A percentile compares a stretch with the other conserved stretches of the same genome.
These are phyloP conservation scores for Pinus taeda DNA, from an alignment of 75 land plant genomes.

Conservation along the genomic window DNA sequence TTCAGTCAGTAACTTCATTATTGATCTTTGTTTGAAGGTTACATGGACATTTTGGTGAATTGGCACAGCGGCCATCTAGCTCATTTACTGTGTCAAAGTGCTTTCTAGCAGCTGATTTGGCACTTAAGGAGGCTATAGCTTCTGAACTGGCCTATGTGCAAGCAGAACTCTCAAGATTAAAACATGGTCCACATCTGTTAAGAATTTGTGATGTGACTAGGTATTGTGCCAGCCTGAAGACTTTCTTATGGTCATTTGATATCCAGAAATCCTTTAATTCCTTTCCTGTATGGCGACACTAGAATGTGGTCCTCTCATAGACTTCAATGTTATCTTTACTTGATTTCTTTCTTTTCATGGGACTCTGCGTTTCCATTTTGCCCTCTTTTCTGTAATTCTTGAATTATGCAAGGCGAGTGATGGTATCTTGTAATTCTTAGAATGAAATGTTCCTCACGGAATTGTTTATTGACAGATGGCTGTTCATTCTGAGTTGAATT, in stretches of 20 bases:
- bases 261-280: not conserved
- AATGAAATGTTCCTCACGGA: not conserved
- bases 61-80: slow-evolving; percentile 56
- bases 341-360: not conserved
- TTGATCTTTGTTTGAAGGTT: slow-evolving; percentile 42
- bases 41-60: slow-evolving; percentile 77
- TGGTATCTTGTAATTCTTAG: not conserved
- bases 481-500: not conserved
- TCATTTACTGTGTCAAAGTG: slow-evolving; percentile 86
- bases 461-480: not conserved
- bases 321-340: not conserved
- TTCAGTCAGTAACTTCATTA: not conserved
- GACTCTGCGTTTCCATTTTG: not conserved
- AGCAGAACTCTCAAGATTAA: slow-evolving; percentile 75
- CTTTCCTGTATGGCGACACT: not conserved
- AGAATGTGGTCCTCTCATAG: not conserved
- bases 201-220: slow-evolving; percentile 65
- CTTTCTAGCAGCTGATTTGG: slow-evolving; percentile 43
- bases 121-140: slow-evolving; percentile 66
- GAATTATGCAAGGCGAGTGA: not conserved
- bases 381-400: not conserved
- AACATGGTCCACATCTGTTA: slow-evolving; percentile 76
- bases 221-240: slow-evolving; percentile 29
- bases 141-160: slow-evolving; percentile 55
- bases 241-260: not conserved